Evolutionary conservation across 2,329 filamentous ascomycete genomes (phyloP).

Genomic region (Fusarium fujikuroi): DNA sequence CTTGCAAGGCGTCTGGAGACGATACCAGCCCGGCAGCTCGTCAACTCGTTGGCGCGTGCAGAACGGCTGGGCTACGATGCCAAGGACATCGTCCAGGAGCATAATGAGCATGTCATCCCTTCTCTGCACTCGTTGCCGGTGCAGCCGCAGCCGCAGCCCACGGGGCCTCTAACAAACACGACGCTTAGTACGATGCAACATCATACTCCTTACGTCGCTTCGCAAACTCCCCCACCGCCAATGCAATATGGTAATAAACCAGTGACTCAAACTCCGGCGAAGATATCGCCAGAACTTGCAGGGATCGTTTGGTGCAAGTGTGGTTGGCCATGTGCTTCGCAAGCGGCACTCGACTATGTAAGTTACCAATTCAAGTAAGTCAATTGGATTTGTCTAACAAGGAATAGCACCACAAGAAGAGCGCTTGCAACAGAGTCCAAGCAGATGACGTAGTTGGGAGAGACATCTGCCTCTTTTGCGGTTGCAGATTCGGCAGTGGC

Average conservation of each 20-base stretch:
- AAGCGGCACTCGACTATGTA: constrained; percentile 48
- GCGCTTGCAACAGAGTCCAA: constrained; percentile 38
- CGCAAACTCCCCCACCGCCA: background rate
- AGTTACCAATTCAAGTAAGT: constrained; percentile 12
- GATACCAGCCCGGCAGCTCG: constrained; percentile 64
- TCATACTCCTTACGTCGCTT: constrained; percentile 5
- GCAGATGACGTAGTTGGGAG: constrained; percentile 35
- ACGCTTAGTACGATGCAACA: background rate
- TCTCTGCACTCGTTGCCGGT: constrained; percentile 35
- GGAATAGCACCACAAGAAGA: constrained; percentile 45
- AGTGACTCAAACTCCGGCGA: background rate
- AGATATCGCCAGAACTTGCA: background rate
- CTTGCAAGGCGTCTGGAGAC: constrained; percentile 63
- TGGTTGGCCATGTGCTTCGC: constrained; percentile 50
- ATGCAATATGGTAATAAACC: background rate
- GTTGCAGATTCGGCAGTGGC: constrained; percentile 54
- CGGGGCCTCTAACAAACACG: background rate
- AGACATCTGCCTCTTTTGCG: constrained; percentile 59
- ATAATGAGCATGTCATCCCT: constrained; percentile 53
- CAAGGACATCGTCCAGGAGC: constrained; percentile 58
- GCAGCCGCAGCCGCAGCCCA: constrained; percentile 8
- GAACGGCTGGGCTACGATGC: constrained; percentile 67
- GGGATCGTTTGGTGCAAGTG: constrained; percentile 48
- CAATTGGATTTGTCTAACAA: constrained; percentile 22
- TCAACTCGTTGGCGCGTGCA: constrained; percentile 66